These are phyloP conservation scores for Cladosporium halotolerans DNA, from an alignment of 2,329 filamentous ascomycete species.

Conservation along the genomic window DNA sequence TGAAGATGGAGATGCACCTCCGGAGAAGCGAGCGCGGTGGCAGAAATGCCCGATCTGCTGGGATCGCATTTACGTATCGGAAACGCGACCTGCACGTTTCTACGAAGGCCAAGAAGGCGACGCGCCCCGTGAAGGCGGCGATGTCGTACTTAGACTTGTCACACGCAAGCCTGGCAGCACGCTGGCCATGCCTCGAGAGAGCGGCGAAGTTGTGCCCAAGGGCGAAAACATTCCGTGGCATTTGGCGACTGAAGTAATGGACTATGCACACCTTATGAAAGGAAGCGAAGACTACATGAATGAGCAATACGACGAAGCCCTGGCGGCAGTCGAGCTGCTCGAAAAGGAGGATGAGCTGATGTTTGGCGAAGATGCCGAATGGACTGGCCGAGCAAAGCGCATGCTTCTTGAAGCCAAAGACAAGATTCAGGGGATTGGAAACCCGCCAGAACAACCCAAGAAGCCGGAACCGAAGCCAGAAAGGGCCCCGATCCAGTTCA, in stretches of 20 bases:
- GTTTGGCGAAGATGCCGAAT: conserved; percentile 89
- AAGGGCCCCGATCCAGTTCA: conserved; percentile 45
- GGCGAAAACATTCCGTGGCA: conserved; percentile 87
- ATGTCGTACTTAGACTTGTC: conserved; percentile 83
- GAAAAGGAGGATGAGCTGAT: conserved; percentile 84
- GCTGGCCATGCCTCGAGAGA: conserved; percentile 78
- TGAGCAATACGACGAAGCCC: conserved; percentile 72
- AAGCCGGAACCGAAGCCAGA: conserved; percentile 36
- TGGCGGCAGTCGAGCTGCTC: conserved; percentile 66
- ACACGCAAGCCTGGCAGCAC: conserved; percentile 74
- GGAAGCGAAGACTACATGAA: conserved; percentile 84
- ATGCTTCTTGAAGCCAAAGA: conserved; percentile 71
- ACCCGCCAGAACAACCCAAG: conserved; percentile 50
- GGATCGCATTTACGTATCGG: conserved; percentile 86
- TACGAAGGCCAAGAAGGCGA: conserved; percentile 83
- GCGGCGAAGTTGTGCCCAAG: conserved; percentile 61
- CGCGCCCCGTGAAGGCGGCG: conserved; percentile 73
- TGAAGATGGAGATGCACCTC: conserved; percentile 58
- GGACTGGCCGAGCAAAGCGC: conserved; percentile 77
- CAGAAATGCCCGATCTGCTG: conserved; percentile 97
- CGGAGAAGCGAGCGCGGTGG: conserved; percentile 68
- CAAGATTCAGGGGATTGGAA: conserved; percentile 61
- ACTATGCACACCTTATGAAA: conserved; percentile 94
- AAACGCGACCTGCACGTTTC: conserved; percentile 83
- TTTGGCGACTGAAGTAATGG: conserved; percentile 84